Evolutionary conservation across 371 early-diverging fungal genomes (phyloP).

Genomic region (Batrachochytrium dendrobatidis): DNA sequence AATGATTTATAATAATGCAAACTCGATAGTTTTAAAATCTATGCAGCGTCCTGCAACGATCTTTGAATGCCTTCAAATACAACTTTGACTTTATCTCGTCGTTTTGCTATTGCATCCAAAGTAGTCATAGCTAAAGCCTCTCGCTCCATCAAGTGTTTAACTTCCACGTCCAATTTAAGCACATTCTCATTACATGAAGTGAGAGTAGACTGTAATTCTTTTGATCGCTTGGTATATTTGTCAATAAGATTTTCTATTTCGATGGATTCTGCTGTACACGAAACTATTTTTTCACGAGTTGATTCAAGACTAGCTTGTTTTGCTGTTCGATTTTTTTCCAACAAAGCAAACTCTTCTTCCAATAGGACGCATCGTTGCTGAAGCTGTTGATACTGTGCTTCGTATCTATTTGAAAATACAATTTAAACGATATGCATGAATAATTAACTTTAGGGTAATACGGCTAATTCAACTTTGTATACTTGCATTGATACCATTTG

Average conservation of each 20-base stretch:
- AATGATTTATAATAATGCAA: too few species aligned
- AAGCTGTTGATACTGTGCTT: constrained; percentile 1
- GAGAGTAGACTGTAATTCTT: background rate
- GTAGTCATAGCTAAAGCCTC: background rate
- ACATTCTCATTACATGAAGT: background rate
- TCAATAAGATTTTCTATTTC: background rate
- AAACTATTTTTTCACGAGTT: background rate
- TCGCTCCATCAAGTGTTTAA: background rate
- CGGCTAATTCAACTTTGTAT: background rate
- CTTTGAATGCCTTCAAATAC: constrained; percentile 1
- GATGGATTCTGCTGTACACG: background rate
- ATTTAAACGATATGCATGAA: background rate
- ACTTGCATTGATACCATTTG: background rate
- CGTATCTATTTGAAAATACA: background rate
- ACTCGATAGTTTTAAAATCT: too few species aligned
- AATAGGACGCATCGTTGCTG: background rate
- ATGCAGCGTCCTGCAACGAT: background rate
- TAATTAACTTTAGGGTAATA: background rate
- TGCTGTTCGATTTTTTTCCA: background rate
- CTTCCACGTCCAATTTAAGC: background rate
- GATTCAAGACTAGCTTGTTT: background rate
- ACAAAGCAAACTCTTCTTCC: background rate
- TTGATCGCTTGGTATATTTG: background rate
- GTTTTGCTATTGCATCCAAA: background rate
- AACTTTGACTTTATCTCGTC: background rate